Evolutionary conservation across 129 eudicot genomes (phyloP).

Genomic region (Smallanthus sonchifolius): DNA sequence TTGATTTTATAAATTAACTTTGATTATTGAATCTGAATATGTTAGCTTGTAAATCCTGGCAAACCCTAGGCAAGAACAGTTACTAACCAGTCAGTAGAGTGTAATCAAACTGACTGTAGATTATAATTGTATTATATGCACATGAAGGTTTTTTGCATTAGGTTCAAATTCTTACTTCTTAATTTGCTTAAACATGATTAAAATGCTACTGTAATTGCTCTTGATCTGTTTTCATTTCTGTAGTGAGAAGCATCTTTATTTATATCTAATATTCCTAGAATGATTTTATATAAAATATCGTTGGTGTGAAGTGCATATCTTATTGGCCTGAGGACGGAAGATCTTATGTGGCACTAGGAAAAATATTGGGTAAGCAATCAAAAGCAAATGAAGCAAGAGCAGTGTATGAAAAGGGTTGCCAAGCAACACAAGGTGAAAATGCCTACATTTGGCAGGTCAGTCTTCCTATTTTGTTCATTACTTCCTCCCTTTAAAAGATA

Average conservation of each 20-base stretch:
- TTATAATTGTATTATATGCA: not conserved
- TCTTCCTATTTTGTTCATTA: not conserved
- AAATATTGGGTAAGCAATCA: constrained; percentile 72
- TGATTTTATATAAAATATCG: not conserved
- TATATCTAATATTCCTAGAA: constrained; percentile 10
- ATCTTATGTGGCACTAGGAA: constrained; percentile 87
- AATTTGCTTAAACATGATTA: not conserved
- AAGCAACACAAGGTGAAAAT: constrained; percentile 98
- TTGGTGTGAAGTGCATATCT: constrained; percentile 64
- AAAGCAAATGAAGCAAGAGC: constrained; percentile 74
- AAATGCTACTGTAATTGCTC: not conserved
- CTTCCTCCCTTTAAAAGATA: not conserved
- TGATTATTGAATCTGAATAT: not conserved
- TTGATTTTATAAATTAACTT: not conserved
- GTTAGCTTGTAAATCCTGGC: not conserved
- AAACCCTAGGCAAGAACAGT: not conserved
- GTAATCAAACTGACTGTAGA: not conserved
- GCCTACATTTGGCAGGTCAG: constrained; percentile 97
- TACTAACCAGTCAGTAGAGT: not conserved
- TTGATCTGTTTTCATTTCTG: constrained; percentile 6
- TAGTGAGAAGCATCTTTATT: constrained; percentile 12
- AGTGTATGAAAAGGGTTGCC: constrained; percentile 93
- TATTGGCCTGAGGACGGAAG: constrained; percentile 99
- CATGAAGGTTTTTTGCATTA: not conserved
- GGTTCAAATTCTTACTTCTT: not conserved